Evolutionary conservation across 2,329 filamentous ascomycete genomes (phyloP).

Genomic region (Aschersonia sp.): DNA sequence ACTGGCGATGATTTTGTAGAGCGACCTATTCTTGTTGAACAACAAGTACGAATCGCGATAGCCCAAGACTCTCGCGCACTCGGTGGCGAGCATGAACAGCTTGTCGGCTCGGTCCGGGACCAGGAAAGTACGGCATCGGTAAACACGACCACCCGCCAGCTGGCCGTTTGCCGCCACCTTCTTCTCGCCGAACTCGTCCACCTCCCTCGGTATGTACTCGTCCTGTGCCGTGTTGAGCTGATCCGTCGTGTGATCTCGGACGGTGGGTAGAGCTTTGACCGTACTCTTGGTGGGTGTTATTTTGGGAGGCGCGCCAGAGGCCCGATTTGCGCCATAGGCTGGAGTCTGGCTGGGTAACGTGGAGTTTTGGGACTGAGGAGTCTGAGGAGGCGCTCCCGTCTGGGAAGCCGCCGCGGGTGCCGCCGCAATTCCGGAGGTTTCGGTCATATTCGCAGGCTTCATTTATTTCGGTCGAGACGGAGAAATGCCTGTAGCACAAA

Average conservation of each 20-base stretch:
- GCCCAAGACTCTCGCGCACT: constrained; percentile 84
- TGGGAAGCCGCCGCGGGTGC: constrained; percentile 27
- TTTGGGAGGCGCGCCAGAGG: constrained; percentile 55
- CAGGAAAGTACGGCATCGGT: constrained; percentile 84
- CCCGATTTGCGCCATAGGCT: constrained; percentile 21
- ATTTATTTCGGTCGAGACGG: constrained; percentile 45
- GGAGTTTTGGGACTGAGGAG: constrained; percentile 35
- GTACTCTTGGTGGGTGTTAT: constrained; percentile 70
- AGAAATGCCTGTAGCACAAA: constrained; percentile 24
- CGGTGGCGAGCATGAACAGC: constrained; percentile 96
- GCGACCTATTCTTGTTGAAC: constrained; percentile 95
- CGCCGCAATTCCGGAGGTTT: constrained; percentile 39
- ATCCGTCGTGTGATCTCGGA: constrained; percentile 93
- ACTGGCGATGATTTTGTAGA: constrained; percentile 95
- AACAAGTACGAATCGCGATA: constrained; percentile 96
- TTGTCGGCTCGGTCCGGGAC: constrained; percentile 86
- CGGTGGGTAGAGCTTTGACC: constrained; percentile 87
- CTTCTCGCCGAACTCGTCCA: constrained; percentile 84
- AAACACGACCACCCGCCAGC: constrained; percentile 69
- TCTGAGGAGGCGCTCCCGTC: constrained; percentile 34
- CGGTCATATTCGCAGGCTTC: constrained; percentile 47
- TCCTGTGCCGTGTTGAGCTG: constrained; percentile 81
- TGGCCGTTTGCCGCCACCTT: constrained; percentile 81
- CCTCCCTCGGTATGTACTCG: constrained; percentile 89
- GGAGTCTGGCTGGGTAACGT: constrained; percentile 26